Base-by-base conservation (phyloP, 352 stramenopile species). In the Phytophthora hybrid region DNA sequence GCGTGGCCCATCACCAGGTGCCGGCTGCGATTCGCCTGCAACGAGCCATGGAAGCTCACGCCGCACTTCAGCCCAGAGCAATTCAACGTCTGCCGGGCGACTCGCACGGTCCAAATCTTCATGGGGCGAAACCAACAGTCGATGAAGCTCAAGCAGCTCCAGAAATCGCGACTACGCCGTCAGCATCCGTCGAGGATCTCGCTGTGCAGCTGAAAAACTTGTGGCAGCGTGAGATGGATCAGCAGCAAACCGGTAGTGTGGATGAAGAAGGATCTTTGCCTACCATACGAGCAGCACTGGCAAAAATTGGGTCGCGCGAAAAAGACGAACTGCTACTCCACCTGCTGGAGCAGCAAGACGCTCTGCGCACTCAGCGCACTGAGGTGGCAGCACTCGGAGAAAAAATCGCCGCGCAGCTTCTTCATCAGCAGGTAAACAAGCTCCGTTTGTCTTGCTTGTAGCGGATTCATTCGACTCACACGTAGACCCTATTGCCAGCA, bases 321-420 rank as follows among this genome's bases (percentile, higher is more conserved):
- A 93, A 93, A 59, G 69, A 93, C 56, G 73, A 81, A 26, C 55
- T 93, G 29, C 58, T 93, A 1, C 44, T 89, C 57, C 67, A 84
- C 60, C 49, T 93, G 19, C 68, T 93, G 7, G 69, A 77, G 31
- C 84, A 90, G 41, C 61, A 81, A 7, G 73, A 74, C 3, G 44
- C 69, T 31, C 63, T 85, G 14, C 74, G 83, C 51, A 49, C 56
- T 1, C 83, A 92, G 56, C 80, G 85, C 4, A 71, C 70, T 56
- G 81, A 91, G 54, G 82, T 83, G 11, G 74, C 80, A n/a, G 76
- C 69, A 0, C 61, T 95, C 11, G 85, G 85, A 34, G 87, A 95
- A 64, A 79, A 84, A 58, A 85, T 95, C 64, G 83, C 88, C 0
- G 80, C 81, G 2, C 77, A 93, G 67, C 79, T 95, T 31, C 74